These are phyloP conservation scores for Xerocomellus intermedius DNA, from an alignment of 768 basidiomycete genomes.

Conservation along the genomic window DNA sequence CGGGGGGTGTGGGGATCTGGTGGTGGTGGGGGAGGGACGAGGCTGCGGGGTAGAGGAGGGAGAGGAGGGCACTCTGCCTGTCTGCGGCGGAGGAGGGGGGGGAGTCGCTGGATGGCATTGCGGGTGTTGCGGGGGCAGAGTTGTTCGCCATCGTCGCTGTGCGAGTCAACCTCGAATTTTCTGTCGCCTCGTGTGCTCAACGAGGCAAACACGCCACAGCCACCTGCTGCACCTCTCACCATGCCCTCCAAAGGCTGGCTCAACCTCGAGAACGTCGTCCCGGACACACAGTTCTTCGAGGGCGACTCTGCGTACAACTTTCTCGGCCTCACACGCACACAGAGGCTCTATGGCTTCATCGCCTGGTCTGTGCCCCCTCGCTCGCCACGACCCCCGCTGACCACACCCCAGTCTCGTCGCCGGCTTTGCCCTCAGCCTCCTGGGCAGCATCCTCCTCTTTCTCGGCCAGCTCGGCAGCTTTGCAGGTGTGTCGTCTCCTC, in stretches of 20 bases:
- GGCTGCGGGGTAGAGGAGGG: constrained; percentile 57
- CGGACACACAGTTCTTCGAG: constrained; percentile 83
- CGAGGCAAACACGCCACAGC: constrained; percentile 20
- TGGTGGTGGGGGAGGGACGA: constrained; percentile 33
- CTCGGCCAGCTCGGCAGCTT: constrained; percentile 67
- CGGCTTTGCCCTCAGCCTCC: constrained; percentile 77
- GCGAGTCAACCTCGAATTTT: no score
- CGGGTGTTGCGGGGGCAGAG: constrained; percentile 46
- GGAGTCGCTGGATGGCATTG: constrained; percentile 36
- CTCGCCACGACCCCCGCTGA: background rate
- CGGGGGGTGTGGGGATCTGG: constrained; percentile 20
- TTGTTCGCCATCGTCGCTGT: constrained; percentile 16
- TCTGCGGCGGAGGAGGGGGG: constrained; percentile 50
- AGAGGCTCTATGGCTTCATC: constrained; percentile 82
- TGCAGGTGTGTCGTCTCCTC: constrained; percentile 53
- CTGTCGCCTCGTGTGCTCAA: constrained; percentile 27
- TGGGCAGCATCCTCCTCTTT: constrained; percentile 78
- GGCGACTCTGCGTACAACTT: constrained; percentile 85
- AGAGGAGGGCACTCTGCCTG: constrained; percentile 73
- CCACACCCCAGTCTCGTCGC: constrained; percentile 52
- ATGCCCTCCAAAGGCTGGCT: constrained; percentile 73
- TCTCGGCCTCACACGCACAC: constrained; percentile 73
- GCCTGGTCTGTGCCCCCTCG: constrained; percentile 57
- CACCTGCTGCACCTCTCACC: background rate
- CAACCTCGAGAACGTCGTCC: constrained; percentile 72